These are phyloP conservation scores for Ocimum tenuiflorum DNA, from an alignment of 257 asterid genomes.

Conservation along the genomic window DNA sequence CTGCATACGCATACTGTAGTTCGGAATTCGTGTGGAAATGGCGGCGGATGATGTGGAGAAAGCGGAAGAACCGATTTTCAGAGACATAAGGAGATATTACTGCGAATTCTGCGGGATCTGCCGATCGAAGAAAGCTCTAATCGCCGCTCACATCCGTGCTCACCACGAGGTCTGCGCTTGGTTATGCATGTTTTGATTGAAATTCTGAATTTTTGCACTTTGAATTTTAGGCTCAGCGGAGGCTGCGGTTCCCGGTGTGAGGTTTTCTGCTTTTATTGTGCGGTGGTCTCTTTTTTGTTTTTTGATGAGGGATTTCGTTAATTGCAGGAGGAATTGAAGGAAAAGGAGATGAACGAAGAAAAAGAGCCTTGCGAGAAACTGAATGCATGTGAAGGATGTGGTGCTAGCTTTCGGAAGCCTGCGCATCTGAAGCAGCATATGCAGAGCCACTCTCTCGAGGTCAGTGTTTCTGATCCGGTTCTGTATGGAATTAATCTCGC, in stretches of 20 bases:
- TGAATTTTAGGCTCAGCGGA: background rate
- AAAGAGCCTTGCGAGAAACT: slow-evolving; percentile 18
- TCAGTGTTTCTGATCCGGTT: background rate
- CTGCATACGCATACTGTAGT: background rate
- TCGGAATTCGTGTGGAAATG: background rate
- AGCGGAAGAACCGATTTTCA: slow-evolving; percentile 37
- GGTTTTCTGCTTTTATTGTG: background rate
- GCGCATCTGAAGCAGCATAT: slow-evolving; percentile 89
- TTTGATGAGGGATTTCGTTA: slow-evolving; percentile 9
- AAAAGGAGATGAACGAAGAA: slow-evolving; percentile 21
- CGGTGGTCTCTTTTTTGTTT: background rate
- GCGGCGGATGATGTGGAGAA: slow-evolving; percentile 24
- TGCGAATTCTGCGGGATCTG: slow-evolving; percentile 81
- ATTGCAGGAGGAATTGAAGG: slow-evolving; percentile 37
- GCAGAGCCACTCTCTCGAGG: slow-evolving; percentile 86
- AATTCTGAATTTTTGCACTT: background rate
- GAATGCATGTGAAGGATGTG: slow-evolving; percentile 64
- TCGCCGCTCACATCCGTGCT: slow-evolving; percentile 54
- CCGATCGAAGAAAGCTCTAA: slow-evolving; percentile 77
- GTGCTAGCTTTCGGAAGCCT: slow-evolving; percentile 60
- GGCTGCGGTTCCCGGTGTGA: background rate
- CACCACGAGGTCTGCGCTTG: slow-evolving; percentile 47
- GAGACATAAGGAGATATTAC: slow-evolving; percentile 61
- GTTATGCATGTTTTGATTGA: background rate
- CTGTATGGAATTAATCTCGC: background rate